Conservation (phyloP, 176 grass and related monocot species). For the Themeda triandra region DNA sequence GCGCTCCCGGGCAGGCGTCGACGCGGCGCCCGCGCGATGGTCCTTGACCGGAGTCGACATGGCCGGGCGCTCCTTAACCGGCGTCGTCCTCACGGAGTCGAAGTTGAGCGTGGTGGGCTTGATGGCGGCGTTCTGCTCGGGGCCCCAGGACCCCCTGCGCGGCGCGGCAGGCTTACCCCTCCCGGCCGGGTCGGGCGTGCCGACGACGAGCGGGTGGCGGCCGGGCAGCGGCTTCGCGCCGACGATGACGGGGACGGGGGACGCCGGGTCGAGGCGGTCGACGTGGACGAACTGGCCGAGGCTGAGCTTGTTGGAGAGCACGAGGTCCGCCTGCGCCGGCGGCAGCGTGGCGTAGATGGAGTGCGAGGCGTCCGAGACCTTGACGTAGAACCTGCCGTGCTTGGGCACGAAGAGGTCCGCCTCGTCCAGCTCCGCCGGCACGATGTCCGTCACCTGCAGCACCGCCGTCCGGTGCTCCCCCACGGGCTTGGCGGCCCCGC, state of each 20-base stretch:
- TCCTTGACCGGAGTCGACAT: slow-evolving; percentile 52
- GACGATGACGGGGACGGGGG: slow-evolving; percentile 71
- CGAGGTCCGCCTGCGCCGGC: slow-evolving; percentile 69
- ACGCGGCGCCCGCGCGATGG: neutral
- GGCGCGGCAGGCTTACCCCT: slow-evolving; percentile 21
- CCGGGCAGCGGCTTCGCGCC: slow-evolving; percentile 60
- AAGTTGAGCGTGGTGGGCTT: slow-evolving; percentile 67
- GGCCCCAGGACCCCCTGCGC: slow-evolving; percentile 59
- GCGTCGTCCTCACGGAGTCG: slow-evolving; percentile 51
- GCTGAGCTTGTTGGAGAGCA: slow-evolving; percentile 88
- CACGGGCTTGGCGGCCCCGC: slow-evolving; percentile 43
- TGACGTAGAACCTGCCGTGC: slow-evolving; percentile 84
- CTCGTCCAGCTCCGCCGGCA: slow-evolving; percentile 85
- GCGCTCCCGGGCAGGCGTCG: slow-evolving; percentile 60
- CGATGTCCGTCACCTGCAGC: slow-evolving; percentile 90
- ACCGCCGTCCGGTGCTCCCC: slow-evolving; percentile 74
- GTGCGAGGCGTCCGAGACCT: slow-evolving; percentile 72
- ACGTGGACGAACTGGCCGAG: slow-evolving; percentile 82
- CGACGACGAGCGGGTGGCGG: slow-evolving; percentile 60
- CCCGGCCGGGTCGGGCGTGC: slow-evolving; percentile 60
- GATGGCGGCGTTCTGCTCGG: slow-evolving; percentile 41
- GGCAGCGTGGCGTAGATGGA: slow-evolving; percentile 90
- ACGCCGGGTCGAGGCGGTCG: slow-evolving; percentile 68
- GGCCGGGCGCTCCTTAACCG: slow-evolving; percentile 49
- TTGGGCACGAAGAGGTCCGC: slow-evolving; percentile 69